Evolutionary conservation across 2,329 filamentous ascomycete species (phyloP).

Genomic region (Fusarium sp.): DNA sequence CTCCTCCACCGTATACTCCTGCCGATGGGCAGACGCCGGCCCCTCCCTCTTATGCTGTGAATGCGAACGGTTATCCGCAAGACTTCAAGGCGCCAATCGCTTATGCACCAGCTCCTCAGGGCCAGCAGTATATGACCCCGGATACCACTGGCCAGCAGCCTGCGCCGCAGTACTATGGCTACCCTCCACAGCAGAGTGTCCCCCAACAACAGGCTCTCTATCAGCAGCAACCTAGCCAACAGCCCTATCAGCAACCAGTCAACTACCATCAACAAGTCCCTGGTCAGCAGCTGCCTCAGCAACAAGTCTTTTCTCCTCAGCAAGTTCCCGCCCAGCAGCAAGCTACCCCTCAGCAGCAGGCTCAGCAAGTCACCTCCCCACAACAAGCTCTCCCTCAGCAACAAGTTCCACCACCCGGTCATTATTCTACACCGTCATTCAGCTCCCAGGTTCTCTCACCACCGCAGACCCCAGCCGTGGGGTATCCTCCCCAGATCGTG

Average conservation of each 20-base stretch:
- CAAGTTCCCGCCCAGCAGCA: neutral
- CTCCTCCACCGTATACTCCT: conserved; percentile 29
- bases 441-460: neutral
- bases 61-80: neutral
- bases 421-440: neutral
- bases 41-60: neutral
- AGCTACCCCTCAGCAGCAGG: neutral
- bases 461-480: neutral
- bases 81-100: conserved; percentile 12
- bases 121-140: neutral
- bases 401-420: neutral
- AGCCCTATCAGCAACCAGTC: neutral
- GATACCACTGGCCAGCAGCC: neutral
- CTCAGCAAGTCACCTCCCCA: neutral
- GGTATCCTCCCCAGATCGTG: neutral
- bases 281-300: neutral
- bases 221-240: neutral
- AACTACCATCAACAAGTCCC: neutral
- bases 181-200: neutral
- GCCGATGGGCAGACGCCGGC: neutral
- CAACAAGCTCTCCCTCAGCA: neutral
- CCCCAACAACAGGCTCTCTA: neutral
- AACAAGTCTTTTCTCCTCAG: neutral
- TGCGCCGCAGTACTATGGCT: conserved; percentile 1
- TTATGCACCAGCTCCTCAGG: neutral